A percentile compares a stretch with the other conserved stretches of the same genome.
Evolutionary conservation across 2,329 filamentous ascomycete genomes (phyloP).

Genomic region (Coniochaeta ligniaria): DNA sequence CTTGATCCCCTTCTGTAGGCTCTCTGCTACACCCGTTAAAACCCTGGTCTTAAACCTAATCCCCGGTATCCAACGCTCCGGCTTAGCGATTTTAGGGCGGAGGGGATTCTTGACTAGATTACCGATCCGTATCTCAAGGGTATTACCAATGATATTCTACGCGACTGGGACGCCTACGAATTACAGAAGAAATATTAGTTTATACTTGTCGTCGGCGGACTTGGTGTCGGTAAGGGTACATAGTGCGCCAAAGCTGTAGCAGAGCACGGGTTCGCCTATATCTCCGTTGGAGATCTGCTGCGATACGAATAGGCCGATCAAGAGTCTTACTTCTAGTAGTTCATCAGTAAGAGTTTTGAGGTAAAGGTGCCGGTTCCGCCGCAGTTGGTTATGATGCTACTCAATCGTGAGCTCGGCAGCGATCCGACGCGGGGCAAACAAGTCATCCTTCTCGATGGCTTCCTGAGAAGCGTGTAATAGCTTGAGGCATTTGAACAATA

Average conservation of each 20-base stretch:
- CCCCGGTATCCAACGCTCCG: neutral
- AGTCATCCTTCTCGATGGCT: neutral
- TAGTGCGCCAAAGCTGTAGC: slow-evolving; percentile 85
- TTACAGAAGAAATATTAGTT: slow-evolving; percentile 27
- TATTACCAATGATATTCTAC: neutral
- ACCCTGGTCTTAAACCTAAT: neutral
- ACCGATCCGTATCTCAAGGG: neutral
- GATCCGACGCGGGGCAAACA: neutral
- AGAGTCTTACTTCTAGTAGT: slow-evolving; percentile 80
- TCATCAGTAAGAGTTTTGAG: slow-evolving; percentile 52
- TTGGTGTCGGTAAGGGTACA: slow-evolving; percentile 92
- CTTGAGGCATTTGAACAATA: neutral
- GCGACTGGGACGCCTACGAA: neutral
- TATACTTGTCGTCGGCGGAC: slow-evolving; percentile 91
- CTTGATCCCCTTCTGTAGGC: neutral
- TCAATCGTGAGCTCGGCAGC: neutral
- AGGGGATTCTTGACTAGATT: neutral
- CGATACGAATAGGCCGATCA: slow-evolving; percentile 86
- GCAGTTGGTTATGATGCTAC: neutral
- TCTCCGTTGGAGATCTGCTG: slow-evolving; percentile 88
- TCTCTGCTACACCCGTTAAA: neutral
- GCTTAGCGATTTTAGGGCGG: neutral
- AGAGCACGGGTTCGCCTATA: slow-evolving; percentile 85
- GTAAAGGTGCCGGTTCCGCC: neutral
- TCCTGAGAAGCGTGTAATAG: neutral